These are phyloP conservation scores for Ophiocordyceps australis DNA, from an alignment of 2,329 filamentous ascomycete species.

Conservation along the genomic window DNA sequence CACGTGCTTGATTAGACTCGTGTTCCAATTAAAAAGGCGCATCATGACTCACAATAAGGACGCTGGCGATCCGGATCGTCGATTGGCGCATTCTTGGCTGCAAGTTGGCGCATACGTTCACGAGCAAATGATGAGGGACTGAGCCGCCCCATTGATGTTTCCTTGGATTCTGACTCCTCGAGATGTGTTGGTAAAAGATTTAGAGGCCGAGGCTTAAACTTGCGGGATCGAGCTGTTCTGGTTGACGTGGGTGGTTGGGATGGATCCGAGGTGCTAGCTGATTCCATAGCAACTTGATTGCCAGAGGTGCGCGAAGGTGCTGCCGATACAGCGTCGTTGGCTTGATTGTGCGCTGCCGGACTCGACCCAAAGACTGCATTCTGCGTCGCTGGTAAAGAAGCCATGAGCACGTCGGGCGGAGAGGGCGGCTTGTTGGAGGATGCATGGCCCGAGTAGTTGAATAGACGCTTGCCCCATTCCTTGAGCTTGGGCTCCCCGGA, in stretches of 20 bases:
- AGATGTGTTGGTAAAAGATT: constrained; percentile 18
- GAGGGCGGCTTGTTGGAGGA: constrained; percentile 2
- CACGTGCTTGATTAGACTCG: no score
- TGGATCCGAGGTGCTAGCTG: constrained; percentile 3
- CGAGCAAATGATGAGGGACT: constrained; percentile 25
- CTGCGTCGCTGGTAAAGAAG: constrained; percentile 5
- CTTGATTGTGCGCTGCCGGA: background rate
- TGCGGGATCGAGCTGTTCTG: constrained; percentile 8
- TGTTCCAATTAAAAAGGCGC: no score
- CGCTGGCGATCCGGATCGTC: constrained; percentile 20
- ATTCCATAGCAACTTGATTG: background rate
- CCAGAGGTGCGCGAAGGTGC: constrained; percentile 1
- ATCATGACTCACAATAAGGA: constrained; percentile 16
- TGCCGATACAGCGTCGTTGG: background rate
- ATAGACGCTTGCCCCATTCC: constrained; percentile 16
- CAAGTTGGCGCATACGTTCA: constrained; percentile 23
- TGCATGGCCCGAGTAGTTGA: constrained; percentile 11
- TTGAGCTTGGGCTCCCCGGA: constrained; percentile 15
- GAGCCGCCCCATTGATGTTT: constrained; percentile 12
- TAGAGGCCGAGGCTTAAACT: constrained; percentile 11
- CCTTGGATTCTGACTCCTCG: constrained; percentile 13
- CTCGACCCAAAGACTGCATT: no score
- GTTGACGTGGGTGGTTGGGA: constrained; percentile 4
- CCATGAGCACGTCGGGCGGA: constrained; percentile 9
- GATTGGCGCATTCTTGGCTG: constrained; percentile 21